Evolutionary conservation across 2,329 filamentous ascomycete species (phyloP).

Genomic region (Huntiella decipiens): DNA sequence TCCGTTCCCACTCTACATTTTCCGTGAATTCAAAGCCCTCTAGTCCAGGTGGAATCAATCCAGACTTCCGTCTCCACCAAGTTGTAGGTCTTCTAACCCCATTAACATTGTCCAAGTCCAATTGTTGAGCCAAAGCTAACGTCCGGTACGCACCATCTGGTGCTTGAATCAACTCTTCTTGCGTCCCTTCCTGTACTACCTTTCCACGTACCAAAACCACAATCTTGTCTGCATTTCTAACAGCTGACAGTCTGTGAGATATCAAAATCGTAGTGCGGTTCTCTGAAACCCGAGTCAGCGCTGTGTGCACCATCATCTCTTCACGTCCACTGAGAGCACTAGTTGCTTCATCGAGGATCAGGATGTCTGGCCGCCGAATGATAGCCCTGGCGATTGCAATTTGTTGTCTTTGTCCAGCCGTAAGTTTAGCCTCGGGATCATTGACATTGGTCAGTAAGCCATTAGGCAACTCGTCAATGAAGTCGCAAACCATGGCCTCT

Average conservation of each 20-base stretch:
- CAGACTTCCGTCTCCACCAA: conserved; percentile 10
- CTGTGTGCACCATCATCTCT: conserved; percentile 31
- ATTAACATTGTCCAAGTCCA: conserved; percentile 12
- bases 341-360: conserved; percentile 49
- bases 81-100: conserved; percentile 4
- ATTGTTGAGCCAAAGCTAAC: conserved; percentile 21
- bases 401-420: conserved; percentile 46
- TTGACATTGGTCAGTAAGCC: conserved; percentile 24
- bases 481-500: conserved; percentile 32
- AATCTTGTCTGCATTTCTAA: conserved; percentile 42
- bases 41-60: conserved; percentile 6
- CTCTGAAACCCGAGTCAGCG: conserved; percentile 30
- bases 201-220: conserved; percentile 47
- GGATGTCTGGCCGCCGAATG: conserved; percentile 27
- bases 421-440: conserved; percentile 35
- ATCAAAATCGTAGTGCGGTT: conserved; percentile 45
- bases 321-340: conserved; percentile 28
- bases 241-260: conserved; percentile 37
- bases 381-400: conserved; percentile 36
- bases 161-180: conserved; percentile 31
- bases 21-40: conserved; percentile 9
- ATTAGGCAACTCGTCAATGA: conserved; percentile 30
- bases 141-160: conserved; percentile 24
- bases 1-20: conserved; percentile 7
- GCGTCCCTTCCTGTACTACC: conserved; percentile 38